Percentiles rank a stretch among this genome's conserved stretches.
These are phyloP conservation scores for Lactarius akahatsu DNA, from an alignment of 768 basidiomycete species.

Conservation along the genomic window DNA sequence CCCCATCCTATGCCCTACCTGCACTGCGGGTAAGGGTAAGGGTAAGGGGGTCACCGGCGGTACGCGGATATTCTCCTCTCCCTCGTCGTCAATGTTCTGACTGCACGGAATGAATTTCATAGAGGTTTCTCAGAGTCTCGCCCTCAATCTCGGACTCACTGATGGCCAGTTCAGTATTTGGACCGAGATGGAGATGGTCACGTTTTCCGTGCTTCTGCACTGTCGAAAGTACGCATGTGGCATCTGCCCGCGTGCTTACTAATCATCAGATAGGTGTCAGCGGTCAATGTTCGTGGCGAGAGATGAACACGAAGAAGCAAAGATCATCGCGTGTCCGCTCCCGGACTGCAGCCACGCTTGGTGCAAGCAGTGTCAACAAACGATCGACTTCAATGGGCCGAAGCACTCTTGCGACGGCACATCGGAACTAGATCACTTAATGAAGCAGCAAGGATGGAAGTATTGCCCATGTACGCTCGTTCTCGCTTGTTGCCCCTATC, in stretches of 20 bases:
- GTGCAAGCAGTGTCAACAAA: constrained; percentile 37
- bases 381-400: constrained; percentile 29
- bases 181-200: constrained; percentile 48
- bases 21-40: constrained; percentile 37
- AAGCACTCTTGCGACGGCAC: constrained; percentile 37
- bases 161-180: constrained; percentile 43
- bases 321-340: constrained; percentile 34
- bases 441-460: constrained; percentile 37
- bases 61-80: constrained; percentile 29
- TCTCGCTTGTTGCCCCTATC: no score
- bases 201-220: constrained; percentile 44
- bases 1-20: constrained; percentile 63
- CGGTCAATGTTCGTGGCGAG: constrained; percentile 34
- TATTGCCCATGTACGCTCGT: constrained; percentile 36
- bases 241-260: neutral
- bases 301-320: constrained; percentile 32
- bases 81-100: neutral
- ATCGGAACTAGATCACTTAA: constrained; percentile 36
- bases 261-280: constrained; percentile 25
- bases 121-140: constrained; percentile 44
- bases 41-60: constrained; percentile 35
- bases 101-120: neutral
- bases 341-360: constrained; percentile 35
- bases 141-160: constrained; percentile 47
- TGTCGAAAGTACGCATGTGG: constrained; percentile 48